Percentiles rank a stretch among this genome's conserved stretches.
Evolutionary conservation across 306 rosid species (phyloP).

Genomic region (Canavalia gladiata): DNA sequence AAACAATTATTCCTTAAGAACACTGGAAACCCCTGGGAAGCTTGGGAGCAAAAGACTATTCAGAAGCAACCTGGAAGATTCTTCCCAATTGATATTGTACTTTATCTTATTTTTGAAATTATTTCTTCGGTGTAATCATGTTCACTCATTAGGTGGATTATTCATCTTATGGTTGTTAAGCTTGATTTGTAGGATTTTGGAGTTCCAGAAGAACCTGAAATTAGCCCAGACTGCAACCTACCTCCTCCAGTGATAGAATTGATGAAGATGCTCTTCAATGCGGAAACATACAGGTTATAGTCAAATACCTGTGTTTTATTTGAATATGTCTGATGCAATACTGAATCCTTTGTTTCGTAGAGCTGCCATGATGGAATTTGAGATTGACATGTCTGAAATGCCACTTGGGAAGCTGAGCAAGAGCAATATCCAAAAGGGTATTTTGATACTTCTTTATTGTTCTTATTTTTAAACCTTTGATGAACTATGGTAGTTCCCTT

Average conservation of each 20-base stretch:
- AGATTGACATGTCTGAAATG: conserved; percentile 97
- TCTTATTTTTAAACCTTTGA: neutral
- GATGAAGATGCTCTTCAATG: conserved; percentile 93
- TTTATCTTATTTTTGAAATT: conserved; percentile 22
- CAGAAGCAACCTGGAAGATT: conserved; percentile 96
- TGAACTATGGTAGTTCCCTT: conserved; percentile 15
- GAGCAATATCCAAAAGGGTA: conserved; percentile 90
- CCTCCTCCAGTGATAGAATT: conserved; percentile 79
- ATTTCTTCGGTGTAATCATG: conserved; percentile 29
- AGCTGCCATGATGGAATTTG: conserved; percentile 99
- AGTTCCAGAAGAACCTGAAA: conserved; percentile 66
- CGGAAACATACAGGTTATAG: conserved; percentile 92
- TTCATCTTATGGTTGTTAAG: conserved; percentile 39
- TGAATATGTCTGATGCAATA: conserved; percentile 39
- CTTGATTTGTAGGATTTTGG: conserved; percentile 83
- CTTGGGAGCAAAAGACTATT: conserved; percentile 88
- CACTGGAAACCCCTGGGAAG: conserved; percentile 98
- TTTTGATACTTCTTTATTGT: neutral
- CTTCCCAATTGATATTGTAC: conserved; percentile 94
- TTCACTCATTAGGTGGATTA: conserved; percentile 12
- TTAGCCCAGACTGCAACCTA: conserved; percentile 61
- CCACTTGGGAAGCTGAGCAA: conserved; percentile 98
- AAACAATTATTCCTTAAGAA: conserved; percentile 89
- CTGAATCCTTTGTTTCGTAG: conserved; percentile 69
- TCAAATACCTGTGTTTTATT: conserved; percentile 31